A percentile compares a stretch with the other conserved stretches of the same genome.
These are phyloP conservation scores for Myxozyma neotropica DNA, from an alignment of 805 yeast genomes.

Conservation along the genomic window DNA sequence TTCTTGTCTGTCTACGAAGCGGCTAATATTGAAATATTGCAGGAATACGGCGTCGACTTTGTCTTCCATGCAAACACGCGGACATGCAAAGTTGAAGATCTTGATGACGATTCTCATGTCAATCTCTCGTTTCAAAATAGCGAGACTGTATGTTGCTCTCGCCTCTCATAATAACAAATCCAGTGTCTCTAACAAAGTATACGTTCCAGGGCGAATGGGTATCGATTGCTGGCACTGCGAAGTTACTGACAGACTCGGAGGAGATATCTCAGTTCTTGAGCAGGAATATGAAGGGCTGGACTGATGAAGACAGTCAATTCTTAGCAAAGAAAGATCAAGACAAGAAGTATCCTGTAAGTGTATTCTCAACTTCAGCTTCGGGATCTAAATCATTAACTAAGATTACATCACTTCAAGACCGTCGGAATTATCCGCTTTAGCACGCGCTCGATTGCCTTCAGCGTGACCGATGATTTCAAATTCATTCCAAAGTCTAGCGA, in stretches of 20 bases:
- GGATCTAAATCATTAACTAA: no score
- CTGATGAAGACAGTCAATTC: constrained; percentile 2
- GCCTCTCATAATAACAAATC: background rate
- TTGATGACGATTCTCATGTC: constrained; percentile 23
- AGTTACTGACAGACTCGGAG: constrained; percentile 16
- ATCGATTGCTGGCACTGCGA: constrained; percentile 26
- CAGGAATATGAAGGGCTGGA: constrained; percentile 19
- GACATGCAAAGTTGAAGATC: constrained; percentile 24
- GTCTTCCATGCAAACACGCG: constrained; percentile 26
- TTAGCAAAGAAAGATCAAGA: background rate
- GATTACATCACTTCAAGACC: no score
- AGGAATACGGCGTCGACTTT: constrained; percentile 30
- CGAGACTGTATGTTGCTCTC: constrained; percentile 18
- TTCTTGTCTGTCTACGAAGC: no score
- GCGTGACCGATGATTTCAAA: constrained; percentile 21
- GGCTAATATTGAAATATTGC: no score
- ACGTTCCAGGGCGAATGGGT: constrained; percentile 28
- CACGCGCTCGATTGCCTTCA: constrained; percentile 23
- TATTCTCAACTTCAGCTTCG: no score
- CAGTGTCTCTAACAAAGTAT: background rate
- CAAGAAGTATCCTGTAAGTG: constrained; percentile 3
- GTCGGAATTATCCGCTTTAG: constrained; percentile 16
- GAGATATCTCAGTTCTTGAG: constrained; percentile 11
- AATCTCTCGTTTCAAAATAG: constrained; percentile 30
- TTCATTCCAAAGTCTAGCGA: constrained; percentile 13